These are phyloP conservation scores for Dactylellina haptotyla DNA, from an alignment of 2,329 filamentous ascomycete genomes.

Conservation along the genomic window DNA sequence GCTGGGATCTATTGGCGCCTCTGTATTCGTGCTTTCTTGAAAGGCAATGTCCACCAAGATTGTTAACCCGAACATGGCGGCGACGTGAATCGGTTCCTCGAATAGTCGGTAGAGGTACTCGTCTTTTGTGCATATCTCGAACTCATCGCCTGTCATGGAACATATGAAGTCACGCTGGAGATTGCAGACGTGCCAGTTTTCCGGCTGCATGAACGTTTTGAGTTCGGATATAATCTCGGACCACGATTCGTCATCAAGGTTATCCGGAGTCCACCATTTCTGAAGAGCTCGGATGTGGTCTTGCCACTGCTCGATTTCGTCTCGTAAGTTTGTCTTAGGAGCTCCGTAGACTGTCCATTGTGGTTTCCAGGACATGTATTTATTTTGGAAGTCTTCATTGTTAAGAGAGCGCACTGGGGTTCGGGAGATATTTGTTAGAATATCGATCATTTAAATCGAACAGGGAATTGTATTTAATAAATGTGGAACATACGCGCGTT, in stretches of 20 bases:
- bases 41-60: conserved; percentile 11
- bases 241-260: conserved; percentile 15
- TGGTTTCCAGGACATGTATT: conserved; percentile 32
- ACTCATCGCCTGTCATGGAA: neutral
- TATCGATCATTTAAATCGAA: neutral
- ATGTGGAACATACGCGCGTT: neutral
- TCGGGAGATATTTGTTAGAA: neutral
- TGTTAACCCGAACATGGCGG: conserved; percentile 9
- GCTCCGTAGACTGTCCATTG: neutral
- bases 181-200: conserved; percentile 28
- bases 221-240: conserved; percentile 14
- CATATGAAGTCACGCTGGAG: neutral
- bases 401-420: conserved; percentile 11
- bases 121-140: neutral
- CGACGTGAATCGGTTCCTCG: conserved; percentile 16
- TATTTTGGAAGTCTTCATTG: conserved; percentile 27
- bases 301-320: conserved; percentile 38
- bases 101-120: conserved; percentile 5
- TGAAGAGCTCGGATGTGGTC: conserved; percentile 19
- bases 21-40: neutral
- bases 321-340: neutral
- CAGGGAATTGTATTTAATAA: neutral
- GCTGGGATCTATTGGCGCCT: neutral
- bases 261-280: conserved; percentile 31
- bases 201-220: conserved; percentile 1